Conservation (phyloP, 2,329 filamentous ascomycete genomes). For the Magnaporthales sp. region DNA sequence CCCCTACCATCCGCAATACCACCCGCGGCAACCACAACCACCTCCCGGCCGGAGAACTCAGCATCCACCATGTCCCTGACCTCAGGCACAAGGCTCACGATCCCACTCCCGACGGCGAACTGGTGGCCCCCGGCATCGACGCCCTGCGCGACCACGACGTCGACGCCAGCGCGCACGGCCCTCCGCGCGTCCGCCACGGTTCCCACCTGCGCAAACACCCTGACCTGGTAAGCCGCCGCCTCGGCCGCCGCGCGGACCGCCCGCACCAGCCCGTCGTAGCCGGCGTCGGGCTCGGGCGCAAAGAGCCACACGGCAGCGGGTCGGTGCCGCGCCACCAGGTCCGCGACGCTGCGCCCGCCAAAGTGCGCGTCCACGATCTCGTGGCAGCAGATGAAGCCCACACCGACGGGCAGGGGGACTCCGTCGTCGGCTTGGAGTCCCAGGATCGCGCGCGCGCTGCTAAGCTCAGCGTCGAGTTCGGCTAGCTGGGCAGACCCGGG, state of each 20-base stretch:
- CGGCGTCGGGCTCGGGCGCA: slow-evolving; percentile 38
- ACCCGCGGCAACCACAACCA: slow-evolving; percentile 46
- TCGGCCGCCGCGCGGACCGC: slow-evolving; percentile 34
- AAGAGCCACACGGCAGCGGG: slow-evolving; percentile 61
- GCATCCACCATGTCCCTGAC: slow-evolving; percentile 35
- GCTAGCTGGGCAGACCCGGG: slow-evolving; percentile 18
- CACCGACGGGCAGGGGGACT: slow-evolving; percentile 38
- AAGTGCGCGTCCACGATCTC: slow-evolving; percentile 27
- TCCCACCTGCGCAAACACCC: slow-evolving; percentile 46
- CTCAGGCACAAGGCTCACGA: slow-evolving; percentile 50
- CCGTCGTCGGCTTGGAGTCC: slow-evolving; percentile 13
- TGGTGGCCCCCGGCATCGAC: slow-evolving; percentile 58
- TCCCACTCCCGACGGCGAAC: slow-evolving; percentile 40
- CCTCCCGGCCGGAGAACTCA: slow-evolving; percentile 23
- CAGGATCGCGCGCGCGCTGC: slow-evolving; percentile 15
- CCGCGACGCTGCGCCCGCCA: slow-evolving; percentile 31
- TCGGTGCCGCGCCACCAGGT: slow-evolving; percentile 38
- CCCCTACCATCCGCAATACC: slow-evolving; percentile 49
- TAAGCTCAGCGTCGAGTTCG: slow-evolving; percentile 22
- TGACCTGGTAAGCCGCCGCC: neutral
- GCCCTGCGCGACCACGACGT: slow-evolving; percentile 55
- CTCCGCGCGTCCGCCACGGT: slow-evolving; percentile 46
- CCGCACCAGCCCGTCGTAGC: slow-evolving; percentile 22
- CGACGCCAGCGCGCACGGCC: slow-evolving; percentile 37
- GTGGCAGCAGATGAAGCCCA: slow-evolving; percentile 54